phyloP scores from a whole-genome alignment of 495 filamentous ascomycete species.

The Aspergillus indologenus region DNA sequence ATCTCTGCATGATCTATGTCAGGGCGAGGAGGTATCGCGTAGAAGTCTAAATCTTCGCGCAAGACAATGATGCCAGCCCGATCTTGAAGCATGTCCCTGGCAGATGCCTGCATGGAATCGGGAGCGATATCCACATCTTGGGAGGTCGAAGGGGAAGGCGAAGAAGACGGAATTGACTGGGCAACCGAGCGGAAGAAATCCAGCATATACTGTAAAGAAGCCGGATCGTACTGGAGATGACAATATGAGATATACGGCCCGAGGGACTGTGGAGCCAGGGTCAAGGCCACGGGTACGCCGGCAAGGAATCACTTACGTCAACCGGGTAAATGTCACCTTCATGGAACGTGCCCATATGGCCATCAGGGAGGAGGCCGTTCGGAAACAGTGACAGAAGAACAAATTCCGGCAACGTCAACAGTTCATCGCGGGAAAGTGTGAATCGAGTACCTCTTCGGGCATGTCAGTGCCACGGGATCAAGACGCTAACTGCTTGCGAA shows the following conservation, averaged over 20 bases:
- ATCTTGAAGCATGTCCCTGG: constrained; percentile 75
- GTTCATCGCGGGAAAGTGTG: constrained; percentile 87
- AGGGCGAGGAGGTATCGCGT: constrained; percentile 83
- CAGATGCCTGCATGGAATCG: constrained; percentile 65
- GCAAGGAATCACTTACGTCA: constrained; percentile 65
- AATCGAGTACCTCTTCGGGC: constrained; percentile 79
- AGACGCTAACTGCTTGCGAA: constrained; percentile 3
- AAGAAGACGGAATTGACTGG: constrained; percentile 79
- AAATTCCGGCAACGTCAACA: constrained; percentile 94
- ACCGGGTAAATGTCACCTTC: constrained; percentile 95
- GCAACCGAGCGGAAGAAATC: constrained; percentile 97
- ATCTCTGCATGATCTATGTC: constrained; percentile 87
- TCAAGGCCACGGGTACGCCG: not conserved
- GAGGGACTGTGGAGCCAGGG: constrained; percentile 9
- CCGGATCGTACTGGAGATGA: constrained; percentile 82
- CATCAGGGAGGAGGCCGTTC: constrained; percentile 95
- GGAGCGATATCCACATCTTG: constrained; percentile 64
- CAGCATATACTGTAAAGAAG: constrained; percentile 96
- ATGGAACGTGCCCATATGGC: constrained; percentile 88
- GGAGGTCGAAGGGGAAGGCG: constrained; percentile 57
- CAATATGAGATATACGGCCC: constrained; percentile 54
- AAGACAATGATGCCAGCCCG: constrained; percentile 97
- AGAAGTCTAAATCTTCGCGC: constrained; percentile 95
- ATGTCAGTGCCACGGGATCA: constrained; percentile 12
- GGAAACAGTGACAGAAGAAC: constrained; percentile 98